Evolutionary conservation across 176 grass and related monocot species (phyloP).

Genomic region (Puccinellia tenuiflora): DNA sequence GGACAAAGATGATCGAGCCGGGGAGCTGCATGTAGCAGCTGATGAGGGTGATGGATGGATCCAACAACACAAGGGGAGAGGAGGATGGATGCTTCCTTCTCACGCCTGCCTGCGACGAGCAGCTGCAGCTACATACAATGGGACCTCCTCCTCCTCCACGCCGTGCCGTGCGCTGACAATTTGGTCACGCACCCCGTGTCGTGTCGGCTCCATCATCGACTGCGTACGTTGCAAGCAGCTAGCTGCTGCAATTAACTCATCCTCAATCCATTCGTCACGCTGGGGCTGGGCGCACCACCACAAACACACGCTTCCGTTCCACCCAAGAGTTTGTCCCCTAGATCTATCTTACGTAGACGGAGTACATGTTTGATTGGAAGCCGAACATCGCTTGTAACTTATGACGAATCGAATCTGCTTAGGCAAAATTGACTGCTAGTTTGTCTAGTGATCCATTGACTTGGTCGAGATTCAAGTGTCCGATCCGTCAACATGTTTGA

Average conservation of each 20-base stretch:
- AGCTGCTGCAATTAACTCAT: background rate
- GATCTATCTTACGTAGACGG: no score
- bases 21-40: background rate
- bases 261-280: background rate
- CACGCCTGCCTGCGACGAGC: slow-evolving; percentile 14
- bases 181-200: slow-evolving; percentile 14
- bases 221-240: slow-evolving; percentile 25
- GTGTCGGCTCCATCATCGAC: slow-evolving; percentile 9
- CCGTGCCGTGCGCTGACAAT: slow-evolving; percentile 9
- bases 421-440: no score
- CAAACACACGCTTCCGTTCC: background rate
- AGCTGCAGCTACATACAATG: background rate
- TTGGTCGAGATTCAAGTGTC: no score
- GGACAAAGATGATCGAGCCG: background rate
- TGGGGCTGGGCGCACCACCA: no score
- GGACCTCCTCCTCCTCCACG: background rate
- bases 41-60: slow-evolving; percentile 4
- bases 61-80: background rate
- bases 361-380: no score
- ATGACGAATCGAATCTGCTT: no score
- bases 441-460: no score
- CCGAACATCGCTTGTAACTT: no score
- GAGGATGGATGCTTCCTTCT: slow-evolving; percentile 25
- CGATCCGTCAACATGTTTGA: no score
- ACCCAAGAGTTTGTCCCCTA: background rate